These are phyloP conservation scores for Piromyces sp. DNA, from an alignment of 192 early-diverging fungal species.

Conservation along the genomic window DNA sequence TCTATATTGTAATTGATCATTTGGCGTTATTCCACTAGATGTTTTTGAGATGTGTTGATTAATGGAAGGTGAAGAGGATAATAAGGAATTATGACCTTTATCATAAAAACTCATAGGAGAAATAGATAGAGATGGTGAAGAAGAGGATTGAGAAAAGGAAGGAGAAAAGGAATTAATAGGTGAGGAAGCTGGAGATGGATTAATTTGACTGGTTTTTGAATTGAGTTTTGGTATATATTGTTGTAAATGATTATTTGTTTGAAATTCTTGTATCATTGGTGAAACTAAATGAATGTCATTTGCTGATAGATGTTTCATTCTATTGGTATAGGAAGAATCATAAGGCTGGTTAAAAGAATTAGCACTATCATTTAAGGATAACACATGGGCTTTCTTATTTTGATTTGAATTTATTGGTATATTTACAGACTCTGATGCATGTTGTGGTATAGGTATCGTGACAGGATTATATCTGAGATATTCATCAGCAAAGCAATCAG, in stretches of 20 bases:
- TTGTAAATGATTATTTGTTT: neutral
- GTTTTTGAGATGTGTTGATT: neutral
- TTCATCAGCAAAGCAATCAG: neutral
- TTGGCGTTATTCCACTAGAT: neutral
- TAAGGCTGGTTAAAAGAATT: neutral
- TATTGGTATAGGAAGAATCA: neutral
- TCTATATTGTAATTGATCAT: neutral
- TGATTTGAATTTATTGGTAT: neutral
- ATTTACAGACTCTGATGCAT: neutral
- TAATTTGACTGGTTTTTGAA: neutral
- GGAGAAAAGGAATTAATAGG: neutral
- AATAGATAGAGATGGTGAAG: neutral
- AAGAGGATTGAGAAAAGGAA: neutral
- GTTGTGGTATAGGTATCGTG: neutral
- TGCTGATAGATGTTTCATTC: neutral
- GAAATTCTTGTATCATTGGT: neutral
- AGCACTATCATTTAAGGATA: neutral
- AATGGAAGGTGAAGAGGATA: neutral
- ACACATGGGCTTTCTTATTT: neutral
- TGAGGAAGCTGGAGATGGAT: neutral
- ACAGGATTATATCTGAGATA: neutral
- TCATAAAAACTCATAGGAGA: neutral
- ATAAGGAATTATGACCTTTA: neutral
- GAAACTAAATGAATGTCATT: neutral
- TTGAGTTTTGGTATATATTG: neutral